phyloP scores from a whole-genome alignment of 2,329 filamentous ascomycete genomes.

The Pseudogymnoascus sp. region DNA sequence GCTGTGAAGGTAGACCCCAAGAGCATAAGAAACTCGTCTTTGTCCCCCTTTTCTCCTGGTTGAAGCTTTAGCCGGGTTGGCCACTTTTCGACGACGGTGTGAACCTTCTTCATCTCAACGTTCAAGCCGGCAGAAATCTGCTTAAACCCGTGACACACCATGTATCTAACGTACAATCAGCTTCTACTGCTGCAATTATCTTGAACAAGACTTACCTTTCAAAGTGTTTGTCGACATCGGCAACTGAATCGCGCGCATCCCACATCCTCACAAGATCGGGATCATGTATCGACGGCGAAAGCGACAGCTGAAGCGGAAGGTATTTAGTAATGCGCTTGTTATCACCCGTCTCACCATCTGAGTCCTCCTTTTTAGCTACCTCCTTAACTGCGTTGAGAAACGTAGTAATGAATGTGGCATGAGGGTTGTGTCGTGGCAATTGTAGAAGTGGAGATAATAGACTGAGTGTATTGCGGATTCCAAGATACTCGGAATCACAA shows the following conservation, averaged over 20 bases:
- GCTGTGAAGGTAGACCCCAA: slow-evolving; percentile 12
- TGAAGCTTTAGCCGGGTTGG: slow-evolving; percentile 24
- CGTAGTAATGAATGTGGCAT: slow-evolving; percentile 34
- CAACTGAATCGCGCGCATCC: slow-evolving; percentile 5
- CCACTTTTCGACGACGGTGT: slow-evolving; percentile 31
- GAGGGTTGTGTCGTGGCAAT: slow-evolving; percentile 26
- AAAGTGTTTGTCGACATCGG: slow-evolving; percentile 17
- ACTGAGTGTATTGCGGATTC: slow-evolving; percentile 22
- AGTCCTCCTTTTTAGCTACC: slow-evolving; percentile 4
- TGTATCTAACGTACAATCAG: not conserved
- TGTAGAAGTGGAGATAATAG: slow-evolving; percentile 31
- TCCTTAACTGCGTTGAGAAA: slow-evolving; percentile 32
- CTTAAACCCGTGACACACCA: slow-evolving; percentile 10
- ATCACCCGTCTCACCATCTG: not conserved
- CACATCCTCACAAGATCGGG: not conserved
- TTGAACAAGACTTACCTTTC: slow-evolving; percentile 9
- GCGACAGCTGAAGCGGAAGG: not conserved
- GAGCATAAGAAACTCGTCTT: slow-evolving; percentile 27
- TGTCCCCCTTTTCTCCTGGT: slow-evolving; percentile 17
- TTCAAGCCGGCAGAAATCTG: slow-evolving; percentile 11
- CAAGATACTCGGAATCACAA: slow-evolving; percentile 31
- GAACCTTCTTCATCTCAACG: slow-evolving; percentile 23
- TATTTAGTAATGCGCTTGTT: slow-evolving; percentile 14
- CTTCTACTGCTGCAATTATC: not conserved
- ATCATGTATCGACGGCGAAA: not conserved